These are phyloP conservation scores for Hyaloscypha variabilis DNA, from an alignment of 495 filamentous ascomycete species.

Conservation along the genomic window DNA sequence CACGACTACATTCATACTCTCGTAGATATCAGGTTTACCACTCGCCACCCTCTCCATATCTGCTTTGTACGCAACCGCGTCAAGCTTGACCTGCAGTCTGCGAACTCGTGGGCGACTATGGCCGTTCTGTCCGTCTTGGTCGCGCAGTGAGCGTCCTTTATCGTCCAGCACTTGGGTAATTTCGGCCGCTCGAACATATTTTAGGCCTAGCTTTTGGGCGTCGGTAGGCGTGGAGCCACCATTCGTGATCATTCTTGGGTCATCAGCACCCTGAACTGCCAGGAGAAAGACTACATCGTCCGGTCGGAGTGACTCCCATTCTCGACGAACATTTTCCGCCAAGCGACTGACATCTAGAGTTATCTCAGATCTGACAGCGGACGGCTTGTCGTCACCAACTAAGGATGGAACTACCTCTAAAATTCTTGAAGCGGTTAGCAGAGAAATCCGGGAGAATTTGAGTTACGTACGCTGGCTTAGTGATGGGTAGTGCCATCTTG, in stretches of 20 bases:
- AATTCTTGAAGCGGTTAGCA: slow-evolving; percentile 49
- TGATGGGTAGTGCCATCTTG: slow-evolving; percentile 86
- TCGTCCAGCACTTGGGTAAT: slow-evolving; percentile 89
- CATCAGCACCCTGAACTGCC: slow-evolving; percentile 61
- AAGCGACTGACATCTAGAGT: slow-evolving; percentile 83
- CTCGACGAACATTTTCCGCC: slow-evolving; percentile 70
- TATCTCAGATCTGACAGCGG: slow-evolving; percentile 84
- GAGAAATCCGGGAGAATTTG: slow-evolving; percentile 1
- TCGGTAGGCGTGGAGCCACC: slow-evolving; percentile 51
- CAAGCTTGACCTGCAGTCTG: slow-evolving; percentile 79
- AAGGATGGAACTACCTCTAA: slow-evolving; percentile 82
- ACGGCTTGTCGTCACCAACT: slow-evolving; percentile 85
- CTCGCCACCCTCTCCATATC: slow-evolving; percentile 67
- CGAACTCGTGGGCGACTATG: slow-evolving; percentile 54
- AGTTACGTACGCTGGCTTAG: slow-evolving; percentile 65
- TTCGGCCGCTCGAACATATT: slow-evolving; percentile 78
- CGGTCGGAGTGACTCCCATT: slow-evolving; percentile 88
- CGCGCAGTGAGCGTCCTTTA: slow-evolving; percentile 74
- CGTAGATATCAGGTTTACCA: slow-evolving; percentile 78
- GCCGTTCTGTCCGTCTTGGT: slow-evolving; percentile 57
- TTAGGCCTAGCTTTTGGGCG: slow-evolving; percentile 64
- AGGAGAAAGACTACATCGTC: slow-evolving; percentile 92
- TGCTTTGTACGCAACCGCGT: slow-evolving; percentile 74
- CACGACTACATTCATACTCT: slow-evolving; percentile 83
- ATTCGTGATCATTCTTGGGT: slow-evolving; percentile 55